Percentiles rank a stretch among this genome's conserved stretches.
Evolutionary conservation across 805 yeast species (phyloP).

Genomic region (Zygotorulaspora chibaensis): DNA sequence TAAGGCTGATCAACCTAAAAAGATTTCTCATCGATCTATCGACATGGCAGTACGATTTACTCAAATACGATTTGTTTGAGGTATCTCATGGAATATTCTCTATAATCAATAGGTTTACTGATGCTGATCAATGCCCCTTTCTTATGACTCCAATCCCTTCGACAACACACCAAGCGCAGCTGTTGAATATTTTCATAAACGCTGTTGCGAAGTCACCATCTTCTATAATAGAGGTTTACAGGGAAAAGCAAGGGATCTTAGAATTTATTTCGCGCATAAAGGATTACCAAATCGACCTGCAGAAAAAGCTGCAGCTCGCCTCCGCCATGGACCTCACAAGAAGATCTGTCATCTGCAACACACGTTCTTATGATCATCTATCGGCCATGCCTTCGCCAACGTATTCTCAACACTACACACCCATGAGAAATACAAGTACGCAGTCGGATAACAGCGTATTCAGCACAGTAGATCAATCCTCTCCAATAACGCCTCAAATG

Average conservation of each 20-base stretch:
- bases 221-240: slow-evolving; percentile 24
- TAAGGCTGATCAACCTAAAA: slow-evolving; percentile 44
- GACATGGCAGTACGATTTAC: slow-evolving; percentile 44
- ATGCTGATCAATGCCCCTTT: slow-evolving; percentile 31
- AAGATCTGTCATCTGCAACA: slow-evolving; percentile 15
- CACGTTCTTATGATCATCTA: slow-evolving; percentile 17
- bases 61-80: slow-evolving; percentile 31
- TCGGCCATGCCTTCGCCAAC: slow-evolving; percentile 30
- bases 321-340: slow-evolving; percentile 25
- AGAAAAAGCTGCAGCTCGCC: slow-evolving; percentile 27
- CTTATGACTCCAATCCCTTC: slow-evolving; percentile 26
- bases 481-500: slow-evolving; percentile 35
- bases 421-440: slow-evolving; percentile 32
- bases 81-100: slow-evolving; percentile 31
- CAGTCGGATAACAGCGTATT: slow-evolving; percentile 33
- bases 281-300: slow-evolving; percentile 21
- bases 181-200: slow-evolving; percentile 24
- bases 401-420: slow-evolving; percentile 30
- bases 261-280: slow-evolving; percentile 24
- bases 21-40: slow-evolving; percentile 47
- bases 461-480: slow-evolving; percentile 27
- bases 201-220: slow-evolving; percentile 26
- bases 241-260: slow-evolving; percentile 23
- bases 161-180: slow-evolving; percentile 20
- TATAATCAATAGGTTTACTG: slow-evolving; percentile 30